Conservation (phyloP, 768 basidiomycete genomes). For the Tubosaeta sp. region DNA sequence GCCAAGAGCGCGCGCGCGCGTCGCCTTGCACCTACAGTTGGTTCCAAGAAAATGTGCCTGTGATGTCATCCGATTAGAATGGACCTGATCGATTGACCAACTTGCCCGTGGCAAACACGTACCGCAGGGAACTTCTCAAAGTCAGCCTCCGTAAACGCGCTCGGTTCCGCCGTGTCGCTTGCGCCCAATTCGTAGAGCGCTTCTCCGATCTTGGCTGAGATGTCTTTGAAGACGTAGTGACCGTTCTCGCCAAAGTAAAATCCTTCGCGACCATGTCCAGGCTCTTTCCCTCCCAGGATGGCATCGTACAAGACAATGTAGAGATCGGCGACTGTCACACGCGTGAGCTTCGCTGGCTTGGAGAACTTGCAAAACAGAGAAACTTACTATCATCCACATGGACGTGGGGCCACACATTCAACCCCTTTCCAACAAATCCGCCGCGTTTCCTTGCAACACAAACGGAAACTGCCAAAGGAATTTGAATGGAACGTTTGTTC, state of each 20-base stretch:
- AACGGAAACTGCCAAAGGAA: constrained; percentile 46
- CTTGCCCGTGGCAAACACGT: neutral
- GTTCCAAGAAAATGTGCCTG: constrained; percentile 21
- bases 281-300: constrained; percentile 17
- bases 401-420: constrained; percentile 59
- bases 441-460: constrained; percentile 47
- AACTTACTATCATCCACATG: constrained; percentile 44
- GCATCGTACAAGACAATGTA: constrained; percentile 44
- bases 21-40: constrained; percentile 18
- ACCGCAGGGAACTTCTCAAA: constrained; percentile 2
- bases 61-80: neutral
- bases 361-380: neutral
- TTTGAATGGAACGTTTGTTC: constrained; percentile 52
- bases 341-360: neutral
- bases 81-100: neutral
- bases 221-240: constrained; percentile 43
- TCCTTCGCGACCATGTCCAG: constrained; percentile 38
- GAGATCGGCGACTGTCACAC: constrained; percentile 31
- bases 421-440: constrained; percentile 56
- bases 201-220: constrained; percentile 42
- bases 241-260: constrained; percentile 53
- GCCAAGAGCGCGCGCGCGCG: constrained; percentile 20
- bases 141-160: constrained; percentile 35
- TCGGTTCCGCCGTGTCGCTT: constrained; percentile 32
- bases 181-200: constrained; percentile 13